These are phyloP conservation scores for Alloteropsis semialata DNA, from an alignment of 176 grass and related monocot species.

Conservation along the genomic window DNA sequence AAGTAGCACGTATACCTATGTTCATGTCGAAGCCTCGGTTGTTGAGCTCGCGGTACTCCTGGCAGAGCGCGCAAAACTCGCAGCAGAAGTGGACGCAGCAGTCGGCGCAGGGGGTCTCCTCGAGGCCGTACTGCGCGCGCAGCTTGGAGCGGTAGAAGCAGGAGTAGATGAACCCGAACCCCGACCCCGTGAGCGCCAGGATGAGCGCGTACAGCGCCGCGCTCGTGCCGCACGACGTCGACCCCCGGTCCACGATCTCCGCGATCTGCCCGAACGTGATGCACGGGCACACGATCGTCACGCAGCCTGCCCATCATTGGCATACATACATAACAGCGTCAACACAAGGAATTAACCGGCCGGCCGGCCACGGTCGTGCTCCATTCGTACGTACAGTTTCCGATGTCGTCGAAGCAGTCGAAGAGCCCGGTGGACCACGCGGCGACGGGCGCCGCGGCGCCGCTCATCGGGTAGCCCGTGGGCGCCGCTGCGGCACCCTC, in stretches of 20 bases:
- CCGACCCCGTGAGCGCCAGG: constrained; percentile 2
- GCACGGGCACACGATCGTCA: constrained; percentile 62
- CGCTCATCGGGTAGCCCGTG: constrained; percentile 18
- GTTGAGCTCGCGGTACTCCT: constrained; percentile 71
- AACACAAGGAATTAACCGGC: too few relatives aligned
- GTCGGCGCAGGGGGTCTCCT: constrained; percentile 55
- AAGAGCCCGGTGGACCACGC: constrained; percentile 69
- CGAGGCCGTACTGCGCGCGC: constrained; percentile 50
- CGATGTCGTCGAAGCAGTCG: constrained; percentile 56
- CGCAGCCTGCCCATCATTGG: too few relatives aligned
- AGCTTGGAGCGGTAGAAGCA: constrained; percentile 81
- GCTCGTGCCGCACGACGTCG: constrained; percentile 56
- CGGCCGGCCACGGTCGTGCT: too few relatives aligned
- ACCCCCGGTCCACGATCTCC: constrained; percentile 68
- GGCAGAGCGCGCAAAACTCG: constrained; percentile 66
- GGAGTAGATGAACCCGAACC: constrained; percentile 56
- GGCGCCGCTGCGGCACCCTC: neutral
- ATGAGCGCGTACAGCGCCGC: constrained; percentile 49
- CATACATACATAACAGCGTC: too few relatives aligned
- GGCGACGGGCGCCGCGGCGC: neutral
- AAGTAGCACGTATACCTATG: too few relatives aligned
- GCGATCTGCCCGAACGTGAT: constrained; percentile 73
- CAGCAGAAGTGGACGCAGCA: constrained; percentile 70
- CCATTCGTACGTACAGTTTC: constrained; percentile 38
- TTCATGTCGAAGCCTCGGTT: constrained; percentile 45